Conservation (phyloP, 2,329 filamentous ascomycete species). For the Chaetothyriales sp. region DNA sequence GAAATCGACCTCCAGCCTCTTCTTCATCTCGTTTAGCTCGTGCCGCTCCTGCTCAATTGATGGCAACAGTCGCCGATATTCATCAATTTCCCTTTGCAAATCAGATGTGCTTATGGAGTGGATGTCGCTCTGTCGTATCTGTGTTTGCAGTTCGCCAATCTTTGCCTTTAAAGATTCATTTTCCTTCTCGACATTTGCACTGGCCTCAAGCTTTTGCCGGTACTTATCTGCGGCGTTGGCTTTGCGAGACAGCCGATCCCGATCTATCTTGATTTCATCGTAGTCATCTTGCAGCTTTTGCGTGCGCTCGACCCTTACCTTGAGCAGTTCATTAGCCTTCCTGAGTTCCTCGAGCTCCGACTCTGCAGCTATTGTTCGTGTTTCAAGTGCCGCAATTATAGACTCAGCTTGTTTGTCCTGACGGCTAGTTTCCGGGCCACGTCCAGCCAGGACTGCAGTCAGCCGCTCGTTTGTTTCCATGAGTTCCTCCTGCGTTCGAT, state of each 20-base stretch:
- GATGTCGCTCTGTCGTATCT: conserved; percentile 31
- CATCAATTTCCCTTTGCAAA: conserved; percentile 17
- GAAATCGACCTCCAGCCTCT: conserved; percentile 34
- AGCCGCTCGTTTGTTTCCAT: conserved; percentile 34
- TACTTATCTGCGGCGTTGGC: conserved; percentile 37
- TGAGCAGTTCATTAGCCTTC: conserved; percentile 30
- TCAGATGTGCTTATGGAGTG: conserved; percentile 18
- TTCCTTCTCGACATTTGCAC: conserved; percentile 34
- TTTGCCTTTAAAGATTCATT: conserved; percentile 32
- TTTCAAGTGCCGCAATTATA: conserved; percentile 56
- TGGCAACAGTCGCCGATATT: conserved; percentile 30
- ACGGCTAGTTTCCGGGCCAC: conserved; percentile 26
- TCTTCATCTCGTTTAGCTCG: conserved; percentile 34
- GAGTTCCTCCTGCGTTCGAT: conserved; percentile 30
- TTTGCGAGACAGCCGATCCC: conserved; percentile 31
- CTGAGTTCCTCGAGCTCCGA: conserved; percentile 30
- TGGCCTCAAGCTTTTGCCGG: conserved; percentile 34
- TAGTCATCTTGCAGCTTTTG: conserved; percentile 34
- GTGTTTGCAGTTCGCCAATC: conserved; percentile 32
- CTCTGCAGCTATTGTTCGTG: conserved; percentile 42
- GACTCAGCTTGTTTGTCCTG: conserved; percentile 50
- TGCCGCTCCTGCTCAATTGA: conserved; percentile 34
- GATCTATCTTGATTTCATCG: conserved; percentile 33
- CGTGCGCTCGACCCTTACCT: conserved; percentile 30
- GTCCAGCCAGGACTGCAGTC: conserved; percentile 37